phyloP scores from a whole-genome alignment of 108 stramenopile genomes.

The Nitzschia palea region DNA sequence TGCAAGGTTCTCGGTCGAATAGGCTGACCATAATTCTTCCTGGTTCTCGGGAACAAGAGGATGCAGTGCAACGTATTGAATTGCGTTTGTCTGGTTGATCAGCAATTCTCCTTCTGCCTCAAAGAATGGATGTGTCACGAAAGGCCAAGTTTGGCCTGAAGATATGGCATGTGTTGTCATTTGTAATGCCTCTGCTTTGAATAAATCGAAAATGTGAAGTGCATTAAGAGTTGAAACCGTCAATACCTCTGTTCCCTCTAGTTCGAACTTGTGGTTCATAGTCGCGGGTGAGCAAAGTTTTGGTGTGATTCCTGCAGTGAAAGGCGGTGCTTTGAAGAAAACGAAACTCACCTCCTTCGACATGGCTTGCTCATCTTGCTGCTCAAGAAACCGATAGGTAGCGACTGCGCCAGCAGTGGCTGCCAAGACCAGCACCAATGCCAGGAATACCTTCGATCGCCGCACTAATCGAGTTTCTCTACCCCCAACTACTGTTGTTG shows the following conservation, averaged over 20 bases:
- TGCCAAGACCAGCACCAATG: not conserved
- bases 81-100: not conserved
- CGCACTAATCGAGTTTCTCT: not conserved
- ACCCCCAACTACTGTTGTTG: too few species aligned
- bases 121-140: slow-evolving; percentile 16
- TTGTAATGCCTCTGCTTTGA: slow-evolving; percentile 3
- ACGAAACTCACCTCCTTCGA: not conserved
- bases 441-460: not conserved
- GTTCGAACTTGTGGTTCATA: not conserved
- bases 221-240: slow-evolving; percentile 2
- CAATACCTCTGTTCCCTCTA: not conserved
- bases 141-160: slow-evolving; percentile 19
- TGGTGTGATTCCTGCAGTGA: too few species aligned
- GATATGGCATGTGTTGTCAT: not conserved
- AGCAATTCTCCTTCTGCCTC: slow-evolving; percentile 2
- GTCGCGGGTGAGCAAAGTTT: too few species aligned
- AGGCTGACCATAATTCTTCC: not conserved
- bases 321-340: not conserved
- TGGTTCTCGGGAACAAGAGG: not conserved
- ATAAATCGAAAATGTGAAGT: not conserved
- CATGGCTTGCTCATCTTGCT: not conserved
- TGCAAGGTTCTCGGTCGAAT: not conserved
- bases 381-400: not conserved
- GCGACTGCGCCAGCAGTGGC: not conserved
- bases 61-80: not conserved